Evolutionary conservation across 2,329 filamentous ascomycete species (phyloP), one percentile per base, ranked within the genome.

Genomic region (Leptographium galeiforme): DNA sequence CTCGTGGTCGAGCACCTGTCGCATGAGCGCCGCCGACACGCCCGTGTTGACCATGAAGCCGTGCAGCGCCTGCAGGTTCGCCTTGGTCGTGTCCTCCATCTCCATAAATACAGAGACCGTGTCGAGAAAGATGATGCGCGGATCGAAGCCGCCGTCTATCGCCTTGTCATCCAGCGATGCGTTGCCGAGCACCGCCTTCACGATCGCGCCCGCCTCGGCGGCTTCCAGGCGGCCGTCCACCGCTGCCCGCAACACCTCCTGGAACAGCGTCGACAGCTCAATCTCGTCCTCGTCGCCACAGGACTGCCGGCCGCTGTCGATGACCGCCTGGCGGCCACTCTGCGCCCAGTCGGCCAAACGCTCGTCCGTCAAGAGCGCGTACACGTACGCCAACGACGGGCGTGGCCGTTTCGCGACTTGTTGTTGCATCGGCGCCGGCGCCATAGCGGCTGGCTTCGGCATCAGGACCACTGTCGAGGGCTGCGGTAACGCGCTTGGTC

Each of bases 191-290:
- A 95, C 85, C 56, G 89, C 81, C 62, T 83, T 85, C 55, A 95
- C 76, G 53, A 82, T 78, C 19, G 69, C 71, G 32, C 90, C 91
- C 48, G 87, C 83, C 61, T 90, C 85, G 7, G 68, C 65, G 2
- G 87, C 74, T 41, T 78, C 73, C 47, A 96, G 68, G 49, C 82
- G 78, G 44, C 75, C 77, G 62, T 89, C 83, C 13, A 94, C 69
- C 18, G 84, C 82, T 38, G 87, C 82, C 57, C 84, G 82, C 39
- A 93, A 78, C 40, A 96, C 78, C 66, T 98, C 93, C 69, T 95
- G 88, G 60, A 90, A 89, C 25, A 95, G 72, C 14, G 77, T 77
- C 34, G 84, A 82, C 40, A 95, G 71, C 54, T 81, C 79, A 47
- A 84, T 73, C 8, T 78, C 71, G 62, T 94, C 84, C 59, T 86